A percentile compares a stretch with the other conserved stretches of the same genome.
Conservation (phyloP, 345 rosid genomes). For the Hibiscus trionum region DNA sequence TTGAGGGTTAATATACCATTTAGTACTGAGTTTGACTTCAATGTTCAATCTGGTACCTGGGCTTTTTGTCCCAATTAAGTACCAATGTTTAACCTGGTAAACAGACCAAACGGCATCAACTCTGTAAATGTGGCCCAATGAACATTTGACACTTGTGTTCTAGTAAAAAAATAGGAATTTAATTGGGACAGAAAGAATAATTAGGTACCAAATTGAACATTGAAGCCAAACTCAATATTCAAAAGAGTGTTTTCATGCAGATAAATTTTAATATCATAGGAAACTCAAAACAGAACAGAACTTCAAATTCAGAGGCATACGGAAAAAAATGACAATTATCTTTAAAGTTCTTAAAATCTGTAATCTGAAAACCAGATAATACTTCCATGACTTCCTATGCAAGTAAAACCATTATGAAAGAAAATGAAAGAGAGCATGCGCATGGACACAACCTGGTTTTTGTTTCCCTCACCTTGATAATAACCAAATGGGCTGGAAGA, state of each 20-base stretch:
- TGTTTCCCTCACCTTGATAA: conserved; percentile 63
- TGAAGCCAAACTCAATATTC: neutral
- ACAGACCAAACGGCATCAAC: too few species aligned
- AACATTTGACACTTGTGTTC: too few species aligned
- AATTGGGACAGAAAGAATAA: too few species aligned
- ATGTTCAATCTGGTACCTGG: too few species aligned
- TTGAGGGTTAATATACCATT: too few species aligned
- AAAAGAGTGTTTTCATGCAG: neutral
- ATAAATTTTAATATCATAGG: neutral
- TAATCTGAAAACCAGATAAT: neutral
- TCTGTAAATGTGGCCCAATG: too few species aligned
- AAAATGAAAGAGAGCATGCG: neutral
- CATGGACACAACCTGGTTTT: neutral
- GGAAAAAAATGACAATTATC: neutral
- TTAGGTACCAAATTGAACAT: too few species aligned
- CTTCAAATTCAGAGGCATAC: neutral
- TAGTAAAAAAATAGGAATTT: too few species aligned
- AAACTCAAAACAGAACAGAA: neutral
- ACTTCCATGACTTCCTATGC: neutral
- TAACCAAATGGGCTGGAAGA: conserved; percentile 95
- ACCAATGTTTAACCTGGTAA: too few species aligned
- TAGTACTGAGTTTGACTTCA: too few species aligned
- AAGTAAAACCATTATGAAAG: neutral
- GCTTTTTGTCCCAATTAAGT: too few species aligned
- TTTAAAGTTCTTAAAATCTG: neutral